These are phyloP conservation scores for Annona squamosa DNA, from an alignment of 164 flowering plant genomes.

Conservation along the genomic window DNA sequence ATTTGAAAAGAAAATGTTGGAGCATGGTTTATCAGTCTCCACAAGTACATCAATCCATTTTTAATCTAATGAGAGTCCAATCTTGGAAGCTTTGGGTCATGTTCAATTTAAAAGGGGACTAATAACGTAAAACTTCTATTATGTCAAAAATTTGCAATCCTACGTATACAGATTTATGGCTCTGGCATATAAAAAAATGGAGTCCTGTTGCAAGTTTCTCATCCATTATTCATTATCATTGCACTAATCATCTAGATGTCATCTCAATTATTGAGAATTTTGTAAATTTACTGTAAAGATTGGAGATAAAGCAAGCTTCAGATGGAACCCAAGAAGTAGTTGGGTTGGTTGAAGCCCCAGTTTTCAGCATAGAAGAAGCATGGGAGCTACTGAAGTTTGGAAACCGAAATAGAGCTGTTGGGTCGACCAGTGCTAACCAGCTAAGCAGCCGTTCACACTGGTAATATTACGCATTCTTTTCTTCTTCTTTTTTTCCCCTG, in stretches of 20 bases:
- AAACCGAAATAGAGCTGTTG: conserved; percentile 67
- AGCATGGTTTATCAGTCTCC: no score
- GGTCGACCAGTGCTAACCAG: conserved; percentile 87
- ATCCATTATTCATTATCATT: neutral
- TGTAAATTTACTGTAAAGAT: conserved; percentile 20
- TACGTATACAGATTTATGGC: no score
- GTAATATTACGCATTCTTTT: conserved; percentile 23
- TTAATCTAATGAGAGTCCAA: no score
- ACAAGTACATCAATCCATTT: no score
- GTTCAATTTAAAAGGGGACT: no score
- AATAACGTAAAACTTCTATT: no score
- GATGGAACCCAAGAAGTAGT: conserved; percentile 87
- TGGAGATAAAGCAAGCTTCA: conserved; percentile 79
- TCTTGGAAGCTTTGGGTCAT: no score
- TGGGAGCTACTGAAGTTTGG: conserved; percentile 77
- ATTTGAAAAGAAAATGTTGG: no score
- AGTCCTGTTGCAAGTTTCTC: no score
- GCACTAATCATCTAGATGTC: neutral
- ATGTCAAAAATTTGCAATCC: no score
- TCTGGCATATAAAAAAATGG: no score
- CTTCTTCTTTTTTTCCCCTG: neutral
- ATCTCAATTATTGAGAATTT: neutral
- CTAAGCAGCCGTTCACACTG: conserved; percentile 91
- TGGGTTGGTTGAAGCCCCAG: conserved; percentile 68
- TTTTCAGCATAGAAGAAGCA: conserved; percentile 51